phyloP scores from a whole-genome alignment of 345 rosid species.

The Raphanus sativus region DNA sequence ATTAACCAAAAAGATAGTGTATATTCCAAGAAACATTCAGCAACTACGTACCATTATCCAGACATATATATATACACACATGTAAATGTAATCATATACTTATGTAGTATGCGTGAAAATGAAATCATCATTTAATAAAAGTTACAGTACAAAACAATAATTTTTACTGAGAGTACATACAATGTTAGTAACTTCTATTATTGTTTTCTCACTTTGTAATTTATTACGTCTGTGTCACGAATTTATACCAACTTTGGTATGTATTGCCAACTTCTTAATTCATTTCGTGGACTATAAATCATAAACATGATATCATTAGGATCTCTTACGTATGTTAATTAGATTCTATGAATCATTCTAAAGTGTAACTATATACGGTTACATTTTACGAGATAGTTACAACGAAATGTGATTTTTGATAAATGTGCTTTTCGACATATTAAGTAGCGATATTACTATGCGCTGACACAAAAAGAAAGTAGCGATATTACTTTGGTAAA shows the following conservation, averaged over 20 bases:
- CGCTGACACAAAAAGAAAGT: background rate
- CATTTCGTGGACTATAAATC: background rate
- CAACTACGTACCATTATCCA: conserved; percentile 17
- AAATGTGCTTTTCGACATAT: background rate
- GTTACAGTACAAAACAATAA: background rate
- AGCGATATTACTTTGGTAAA: conserved; percentile 19
- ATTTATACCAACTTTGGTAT: background rate
- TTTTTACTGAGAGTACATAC: background rate
- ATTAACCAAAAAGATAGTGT: conserved; percentile 13
- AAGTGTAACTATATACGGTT: background rate
- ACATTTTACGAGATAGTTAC: background rate
- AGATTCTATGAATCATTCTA: conserved; percentile 1
- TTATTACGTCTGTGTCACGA: background rate
- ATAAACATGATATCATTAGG: background rate
- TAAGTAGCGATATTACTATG: conserved; percentile 3
- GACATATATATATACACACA: background rate
- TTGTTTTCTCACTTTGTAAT: background rate
- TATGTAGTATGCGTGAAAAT: background rate
- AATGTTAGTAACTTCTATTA: background rate
- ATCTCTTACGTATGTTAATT: background rate
- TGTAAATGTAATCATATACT: background rate
- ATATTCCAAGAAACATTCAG: conserved; percentile 12
- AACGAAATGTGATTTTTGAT: background rate
- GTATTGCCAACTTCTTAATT: background rate
- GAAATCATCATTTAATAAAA: background rate